Evolutionary conservation across 1,139 yeast genomes (phyloP), one percentile per base, ranked within the genome.

Genomic region (Suhomyces guaymorum): DNA sequence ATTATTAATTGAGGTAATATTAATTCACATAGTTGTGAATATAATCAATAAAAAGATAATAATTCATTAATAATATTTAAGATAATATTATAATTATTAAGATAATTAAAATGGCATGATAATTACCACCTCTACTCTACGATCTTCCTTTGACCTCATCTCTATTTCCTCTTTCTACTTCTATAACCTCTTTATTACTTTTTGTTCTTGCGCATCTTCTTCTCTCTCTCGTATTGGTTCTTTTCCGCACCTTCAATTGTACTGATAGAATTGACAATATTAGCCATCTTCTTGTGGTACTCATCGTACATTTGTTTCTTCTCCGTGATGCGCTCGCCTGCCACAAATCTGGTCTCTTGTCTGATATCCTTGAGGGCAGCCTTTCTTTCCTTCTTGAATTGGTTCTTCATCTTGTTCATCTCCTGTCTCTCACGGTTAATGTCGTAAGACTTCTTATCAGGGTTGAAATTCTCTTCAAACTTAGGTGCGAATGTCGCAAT

Each of bases 201-300:
- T 59, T 70, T 70, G 20, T 67, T 62, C 58, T 78, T 80, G 52
- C 89, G 75, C 46, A 72, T 67, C 59, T 75, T 80, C 72, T 78
- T 84, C 55, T 89, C 97, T 45, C 89, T 74, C 56, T 88, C 96
- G 59, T 89, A 90, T 51, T 82, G 82, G 57, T 92, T 90, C 72
- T 86, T 84, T 55, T 88, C 97, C 5, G 94, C 86, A 51, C 97
- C 97, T 70, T 90, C 97, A 49, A 83, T 86, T 2, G 96, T 87
- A 45, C 85, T 84, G 53, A 90, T 86, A 37, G 90, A 78, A 51
- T 90, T 85, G 57, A 85, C 82, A 59, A 94, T 82, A 46, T 75
- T 76, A 30, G 95, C 85, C 88, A 92, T 86, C 71, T 88, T 90
- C 50, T 80, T 75, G 59, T 92, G 97, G 59, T 94, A 94, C 14